Evolutionary conservation across 106 monocot species (phyloP), one percentile per base, ranked within the genome.

Genomic region (Dioscorea alata): DNA sequence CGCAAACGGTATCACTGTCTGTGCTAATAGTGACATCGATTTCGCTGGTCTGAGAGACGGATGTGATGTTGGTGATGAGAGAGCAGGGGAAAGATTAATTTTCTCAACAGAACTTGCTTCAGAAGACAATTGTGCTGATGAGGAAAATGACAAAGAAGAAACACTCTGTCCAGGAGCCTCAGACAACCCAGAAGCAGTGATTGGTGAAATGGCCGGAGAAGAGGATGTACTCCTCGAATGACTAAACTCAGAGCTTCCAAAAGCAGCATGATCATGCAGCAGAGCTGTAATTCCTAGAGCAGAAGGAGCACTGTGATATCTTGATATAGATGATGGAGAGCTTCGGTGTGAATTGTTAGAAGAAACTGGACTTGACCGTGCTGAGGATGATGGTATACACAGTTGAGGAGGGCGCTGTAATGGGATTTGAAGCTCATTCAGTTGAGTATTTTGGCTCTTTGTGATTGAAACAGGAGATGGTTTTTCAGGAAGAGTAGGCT

Each of bases 231-330:
- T 49, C 22, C 49, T 32, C 23, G 80, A 63, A 66, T 51, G 28
- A 69, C 74, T 59, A 23, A 58, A 48, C 67, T 79, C 85, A 49
- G 72, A 51, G 49, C 66, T 78, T 50, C 49, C 54, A 57, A 69
- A 67, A 18, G 69, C 59, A 48, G 65, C 65, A 65, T 83, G 85
- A 68, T 83, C 85, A 50, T 86, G 82, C 24, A 84, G 59, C 14
- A 88, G 72, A 70, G 81, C 82, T 57, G 79, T 84, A 71, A 88
- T 85, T 24, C 91, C 91, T 59, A 90, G 73, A 60, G 81, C 71
- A 64, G 84, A 82, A 25, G 84, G 84, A 57, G 81, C 81, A 71
- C 84, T 88, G 32, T 79, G 75, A 74, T 71, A 88, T 71, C 81
- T 79, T 50, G 84, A 84, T 64, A 81, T 56, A 60, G 73, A 60